Evolutionary conservation across 768 basidiomycete species (phyloP), one percentile per base, ranked within the genome.

Genomic region (Daedaleopsis nitida): DNA sequence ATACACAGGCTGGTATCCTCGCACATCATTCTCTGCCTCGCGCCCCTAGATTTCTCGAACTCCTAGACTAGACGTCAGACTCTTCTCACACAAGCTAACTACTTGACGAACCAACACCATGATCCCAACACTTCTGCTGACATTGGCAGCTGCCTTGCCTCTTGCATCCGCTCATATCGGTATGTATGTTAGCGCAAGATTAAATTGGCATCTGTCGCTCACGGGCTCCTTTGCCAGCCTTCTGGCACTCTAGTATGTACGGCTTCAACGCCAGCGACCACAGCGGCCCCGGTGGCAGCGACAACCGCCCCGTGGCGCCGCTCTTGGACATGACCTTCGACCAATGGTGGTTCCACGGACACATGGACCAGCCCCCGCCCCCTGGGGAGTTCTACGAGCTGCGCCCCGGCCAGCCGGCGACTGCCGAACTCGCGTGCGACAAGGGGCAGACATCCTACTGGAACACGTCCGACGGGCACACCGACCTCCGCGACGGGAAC

Each of bases 251-350:
- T 3, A 79, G 81, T 70, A 87, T 88, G 84, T 87, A 66, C 60
- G 87, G 88, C 1, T 89, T 85, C 77, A 87, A 88, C 57, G 86
- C 86, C n/a, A 87, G 86, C 1, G 52, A 63, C 53, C 32, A 11
- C n/a, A n/a, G 32, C 16, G 57, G 62, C 6, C 50, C 78, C 39
- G 82, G 82, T 1, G 87, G 79, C 52, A 47, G 74, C 70, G 87
- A 88, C 67, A 88, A 89, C 69, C 82, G 87, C 2, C 86, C 88
- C 24, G 85, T 78, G 7, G 62, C 67, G 0, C 80, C 81, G 2
- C 74, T 80, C 27, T 44, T 59, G 52, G 68, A 59, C 76, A 74
- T 56, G 70, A 75, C 67, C 55, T 83, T 73, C 74, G 70, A 67
- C 63, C 71, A 81, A 7, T 79, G 80, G 79, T 84, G 87, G 88